phyloP scores from a whole-genome alignment of 345 rosid genomes.

The Aquilaria malaccensis region DNA sequence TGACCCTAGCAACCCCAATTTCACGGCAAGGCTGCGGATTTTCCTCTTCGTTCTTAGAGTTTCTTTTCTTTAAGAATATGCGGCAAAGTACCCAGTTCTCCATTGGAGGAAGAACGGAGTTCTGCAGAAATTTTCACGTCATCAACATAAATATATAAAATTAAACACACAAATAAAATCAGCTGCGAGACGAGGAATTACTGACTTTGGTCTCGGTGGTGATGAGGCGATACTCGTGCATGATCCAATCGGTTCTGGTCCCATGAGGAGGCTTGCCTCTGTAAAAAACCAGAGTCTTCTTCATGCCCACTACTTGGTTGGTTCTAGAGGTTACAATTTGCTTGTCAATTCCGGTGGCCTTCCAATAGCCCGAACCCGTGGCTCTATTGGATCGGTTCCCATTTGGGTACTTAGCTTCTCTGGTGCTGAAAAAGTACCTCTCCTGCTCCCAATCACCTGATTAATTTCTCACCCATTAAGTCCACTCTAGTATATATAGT shows the following conservation, averaged over 20 bases:
- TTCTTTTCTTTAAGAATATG: constrained; percentile 83
- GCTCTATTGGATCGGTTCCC: constrained; percentile 88
- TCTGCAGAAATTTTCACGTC: constrained; percentile 27
- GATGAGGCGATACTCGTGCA: constrained; percentile 87
- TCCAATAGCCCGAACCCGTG: constrained; percentile 85
- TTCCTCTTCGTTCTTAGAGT: constrained; percentile 39
- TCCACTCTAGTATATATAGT: not conserved
- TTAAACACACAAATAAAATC: not conserved
- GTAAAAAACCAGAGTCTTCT: constrained; percentile 91
- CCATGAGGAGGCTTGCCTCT: constrained; percentile 90
- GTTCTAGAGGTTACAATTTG: constrained; percentile 55
- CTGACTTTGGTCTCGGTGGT: constrained; percentile 11
- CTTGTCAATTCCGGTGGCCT: constrained; percentile 86
- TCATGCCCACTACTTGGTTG: constrained; percentile 64
- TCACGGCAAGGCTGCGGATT: constrained; percentile 20
- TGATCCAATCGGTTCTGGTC: constrained; percentile 83
- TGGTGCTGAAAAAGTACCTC: constrained; percentile 89
- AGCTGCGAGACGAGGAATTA: constrained; percentile 10
- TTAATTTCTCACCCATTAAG: constrained; percentile 7
- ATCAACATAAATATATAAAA: constrained; percentile 2
- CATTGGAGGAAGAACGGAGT: constrained; percentile 28
- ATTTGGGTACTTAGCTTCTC: constrained; percentile 83
- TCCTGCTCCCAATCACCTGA: constrained; percentile 79
- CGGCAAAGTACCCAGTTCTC: constrained; percentile 95
- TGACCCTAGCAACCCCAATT: constrained; percentile 23